Base-by-base conservation (phyloP, 129 eudicot genomes). In the Tanacetum coccineum region DNA sequence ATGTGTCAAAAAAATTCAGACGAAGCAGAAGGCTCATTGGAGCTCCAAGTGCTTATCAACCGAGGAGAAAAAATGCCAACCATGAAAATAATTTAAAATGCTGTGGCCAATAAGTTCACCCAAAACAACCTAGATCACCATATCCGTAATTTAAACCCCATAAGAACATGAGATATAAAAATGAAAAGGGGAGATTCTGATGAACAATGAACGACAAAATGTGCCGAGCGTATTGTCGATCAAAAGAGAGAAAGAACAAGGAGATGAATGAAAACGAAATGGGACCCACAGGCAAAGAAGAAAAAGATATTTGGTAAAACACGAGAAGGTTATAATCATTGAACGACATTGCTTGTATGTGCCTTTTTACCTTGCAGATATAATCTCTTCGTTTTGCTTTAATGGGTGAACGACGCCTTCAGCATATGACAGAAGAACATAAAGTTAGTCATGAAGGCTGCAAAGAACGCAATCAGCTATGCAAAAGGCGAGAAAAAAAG, bases 351-450 rank as follows among this genome's bases (percentile, higher is more conserved):
- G 81, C 84, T 79, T 77, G 61, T 66, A 79, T 77, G 73, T 67
- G 57, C 65, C 73, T 61, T 68, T 84, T 93, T 93, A 93, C 99
- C 99, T 93, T 93, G 99, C 99, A 93, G 67, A 81, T 55, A 84
- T 93, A 93, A 56, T 93, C 99, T 81, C 96, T 86, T 76, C 92
- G 94, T 85, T 81, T 85, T 78, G 81, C 92, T 79, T 88, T 88
- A 69, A 82, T 91, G 71, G 96, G 98, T 74, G 99, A 86, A 71
- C 72, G 99, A 74, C 79, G 96, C 99, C 99, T 93, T 89, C 95
- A 93, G 80, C 84, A 87, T 82, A 80, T 85, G 80, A 82, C 73
- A 86, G 81, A 88, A 86, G 81, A 88, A 86, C 85, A 93, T 73
- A 79, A 72, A 32, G 87, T 93, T 93, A 93, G 96, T 82, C 72